Conservation (phyloP, 371 early-diverging fungal genomes). For the Chytridium lagenaria region DNA sequence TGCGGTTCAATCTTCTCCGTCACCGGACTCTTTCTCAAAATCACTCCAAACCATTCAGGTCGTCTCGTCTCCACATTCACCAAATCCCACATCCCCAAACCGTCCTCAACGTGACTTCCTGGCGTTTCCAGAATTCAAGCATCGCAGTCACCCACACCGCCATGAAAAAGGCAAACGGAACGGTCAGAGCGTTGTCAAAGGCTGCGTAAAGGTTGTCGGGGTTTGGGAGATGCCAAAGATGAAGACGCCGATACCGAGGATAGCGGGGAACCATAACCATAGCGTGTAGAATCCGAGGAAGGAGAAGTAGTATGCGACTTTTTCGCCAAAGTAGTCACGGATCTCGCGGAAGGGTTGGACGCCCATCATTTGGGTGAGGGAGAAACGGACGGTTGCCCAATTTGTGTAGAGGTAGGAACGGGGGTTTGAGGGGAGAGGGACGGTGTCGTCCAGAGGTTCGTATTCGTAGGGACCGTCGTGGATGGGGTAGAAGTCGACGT, state of each 20-base stretch:
- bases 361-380: slow-evolving; percentile 14
- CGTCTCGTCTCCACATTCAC: slow-evolving; percentile 57
- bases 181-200: slow-evolving; percentile 64
- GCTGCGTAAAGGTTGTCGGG: slow-evolving; percentile 25
- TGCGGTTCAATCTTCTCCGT: slow-evolving; percentile 34
- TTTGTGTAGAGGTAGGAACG: slow-evolving; percentile 37
- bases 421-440: slow-evolving; percentile 1
- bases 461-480: slow-evolving; percentile 45
- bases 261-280: slow-evolving; percentile 55
- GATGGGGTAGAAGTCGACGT: slow-evolving; percentile 42
- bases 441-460: neutral
- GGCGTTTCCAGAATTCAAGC: slow-evolving; percentile 70
- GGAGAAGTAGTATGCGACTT: slow-evolving; percentile 67
- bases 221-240: slow-evolving; percentile 18
- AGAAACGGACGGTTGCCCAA: slow-evolving; percentile 24
- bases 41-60: slow-evolving; percentile 57
- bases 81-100: slow-evolving; percentile 51
- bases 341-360: slow-evolving; percentile 48
- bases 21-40: slow-evolving; percentile 28
- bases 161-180: slow-evolving; percentile 61
- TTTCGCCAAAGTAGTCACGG: slow-evolving; percentile 65
- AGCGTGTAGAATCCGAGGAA: slow-evolving; percentile 60
- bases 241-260: slow-evolving; percentile 56
- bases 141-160: slow-evolving; percentile 61
- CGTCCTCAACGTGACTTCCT: slow-evolving; percentile 51